Evolutionary conservation across 1,284 basidiomycete genomes (phyloP).

Genomic region (Kwoniella shivajii): DNA sequence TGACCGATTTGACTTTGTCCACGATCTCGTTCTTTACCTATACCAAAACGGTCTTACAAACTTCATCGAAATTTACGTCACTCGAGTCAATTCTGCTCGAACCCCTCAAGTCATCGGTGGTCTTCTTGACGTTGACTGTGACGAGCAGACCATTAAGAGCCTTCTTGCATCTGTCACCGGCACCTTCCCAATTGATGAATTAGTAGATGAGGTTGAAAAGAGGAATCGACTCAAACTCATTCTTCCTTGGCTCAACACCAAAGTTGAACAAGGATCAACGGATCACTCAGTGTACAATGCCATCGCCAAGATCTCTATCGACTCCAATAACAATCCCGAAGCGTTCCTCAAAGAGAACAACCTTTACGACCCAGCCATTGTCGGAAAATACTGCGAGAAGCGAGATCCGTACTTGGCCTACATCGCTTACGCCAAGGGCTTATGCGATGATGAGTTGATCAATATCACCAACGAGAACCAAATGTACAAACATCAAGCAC

Average conservation of each 20-base stretch:
- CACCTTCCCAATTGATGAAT: conserved; percentile 96
- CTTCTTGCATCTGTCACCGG: conserved; percentile 92
- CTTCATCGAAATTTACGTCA: conserved; percentile 99
- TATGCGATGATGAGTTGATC: conserved; percentile 98
- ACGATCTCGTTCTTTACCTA: conserved; percentile 97
- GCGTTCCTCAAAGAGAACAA: conserved; percentile 98
- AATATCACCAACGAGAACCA: conserved; percentile 98
- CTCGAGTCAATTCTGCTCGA: conserved; percentile 93
- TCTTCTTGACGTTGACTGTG: conserved; percentile 96
- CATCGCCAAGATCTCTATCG: conserved; percentile 97
- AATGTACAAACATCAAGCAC: conserved; percentile 99
- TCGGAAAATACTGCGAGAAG: conserved; percentile 99
- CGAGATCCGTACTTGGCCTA: conserved; percentile 98
- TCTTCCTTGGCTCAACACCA: conserved; percentile 92
- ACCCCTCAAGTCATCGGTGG: conserved; percentile 99
- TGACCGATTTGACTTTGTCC: conserved; percentile 99
- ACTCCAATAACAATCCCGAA: conserved; percentile 98
- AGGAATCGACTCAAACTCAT: conserved; percentile 96
- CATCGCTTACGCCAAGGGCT: conserved; percentile 98
- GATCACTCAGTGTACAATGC: conserved; percentile 95
- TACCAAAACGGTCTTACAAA: conserved; percentile 97
- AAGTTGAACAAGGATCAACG: conserved; percentile 88
- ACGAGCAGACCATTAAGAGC: conserved; percentile 93
- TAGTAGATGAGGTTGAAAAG: conserved; percentile 95
- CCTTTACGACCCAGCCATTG: conserved; percentile 87